Percentiles rank a stretch among this genome's conserved stretches.
phyloP scores from a whole-genome alignment of 768 basidiomycete genomes.

The Gloeostereum incarnatum region DNA sequence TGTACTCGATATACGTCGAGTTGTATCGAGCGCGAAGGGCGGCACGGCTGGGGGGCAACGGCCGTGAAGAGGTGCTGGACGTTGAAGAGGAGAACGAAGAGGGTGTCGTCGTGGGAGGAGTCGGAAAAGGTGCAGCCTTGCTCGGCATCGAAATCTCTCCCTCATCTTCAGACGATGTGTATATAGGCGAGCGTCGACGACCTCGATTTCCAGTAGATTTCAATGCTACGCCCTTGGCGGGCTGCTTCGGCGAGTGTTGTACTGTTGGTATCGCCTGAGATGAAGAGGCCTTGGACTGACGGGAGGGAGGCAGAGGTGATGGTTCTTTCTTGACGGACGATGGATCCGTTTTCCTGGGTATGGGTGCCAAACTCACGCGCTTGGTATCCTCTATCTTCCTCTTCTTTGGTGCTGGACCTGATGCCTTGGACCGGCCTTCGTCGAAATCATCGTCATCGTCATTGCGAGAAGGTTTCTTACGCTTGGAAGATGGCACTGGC shows the following conservation, averaged over 20 bases:
- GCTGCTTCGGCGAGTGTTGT: too few species aligned
- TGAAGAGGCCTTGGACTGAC: slow-evolving; percentile 11
- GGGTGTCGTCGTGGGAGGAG: slow-evolving; percentile 17
- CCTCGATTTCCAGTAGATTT: too few species aligned
- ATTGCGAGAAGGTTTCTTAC: slow-evolving; percentile 25
- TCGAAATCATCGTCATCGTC: slow-evolving; percentile 21
- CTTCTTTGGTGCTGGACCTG: not conserved
- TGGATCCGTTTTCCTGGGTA: not conserved
- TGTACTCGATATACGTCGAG: slow-evolving; percentile 40
- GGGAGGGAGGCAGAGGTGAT: slow-evolving; percentile 13
- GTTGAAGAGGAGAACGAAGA: slow-evolving; percentile 18
- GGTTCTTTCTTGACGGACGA: slow-evolving; percentile 8
- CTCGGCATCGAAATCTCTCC: slow-evolving; percentile 22
- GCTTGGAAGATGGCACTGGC: too few species aligned
- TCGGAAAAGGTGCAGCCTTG: slow-evolving; percentile 13
- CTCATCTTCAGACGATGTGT: slow-evolving; percentile 62
- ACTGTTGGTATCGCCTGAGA: too few species aligned
- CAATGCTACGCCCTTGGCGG: too few species aligned
- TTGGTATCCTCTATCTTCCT: slow-evolving; percentile 1
- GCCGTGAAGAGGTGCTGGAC: slow-evolving; percentile 15
- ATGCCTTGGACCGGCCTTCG: not conserved
- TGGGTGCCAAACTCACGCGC: slow-evolving; percentile 6
- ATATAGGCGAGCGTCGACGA: slow-evolving; percentile 50
- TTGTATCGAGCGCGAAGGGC: slow-evolving; percentile 46
- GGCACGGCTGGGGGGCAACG: slow-evolving; percentile 28